These are phyloP conservation scores for Sorghum bicolor DNA, from an alignment of 176 grass and related monocot species.

Conservation along the genomic window Sorghum_bicolor_NCBIv3 NC_012873.2:2056501-2057000, in stretches of 20 bases:
- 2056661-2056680: slow-evolving; percentile 3
- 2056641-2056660: slow-evolving; percentile 5
- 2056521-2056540: neutral
- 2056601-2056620: neutral
- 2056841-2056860: neutral
- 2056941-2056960: slow-evolving; percentile 12
- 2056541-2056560: neutral
- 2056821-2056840: neutral
- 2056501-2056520: neutral
- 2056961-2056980: slow-evolving; percentile 30
- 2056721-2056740: slow-evolving; percentile 3
- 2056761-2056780: slow-evolving; percentile 17
- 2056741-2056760: slow-evolving; percentile 5
- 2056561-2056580: neutral
- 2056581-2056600: neutral
- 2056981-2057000: slow-evolving; percentile 22
- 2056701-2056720: slow-evolving; percentile 3
- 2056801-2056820: neutral
- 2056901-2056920: neutral
- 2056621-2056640: neutral
- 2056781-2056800: neutral
- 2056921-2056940: neutral
- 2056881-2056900: neutral
- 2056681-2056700: neutral
- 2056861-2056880: neutral